These are phyloP conservation scores for Cryptosporidium meleagridis DNA, from an alignment of 169 alveolate species.

Conservation along the genomic window DNA sequence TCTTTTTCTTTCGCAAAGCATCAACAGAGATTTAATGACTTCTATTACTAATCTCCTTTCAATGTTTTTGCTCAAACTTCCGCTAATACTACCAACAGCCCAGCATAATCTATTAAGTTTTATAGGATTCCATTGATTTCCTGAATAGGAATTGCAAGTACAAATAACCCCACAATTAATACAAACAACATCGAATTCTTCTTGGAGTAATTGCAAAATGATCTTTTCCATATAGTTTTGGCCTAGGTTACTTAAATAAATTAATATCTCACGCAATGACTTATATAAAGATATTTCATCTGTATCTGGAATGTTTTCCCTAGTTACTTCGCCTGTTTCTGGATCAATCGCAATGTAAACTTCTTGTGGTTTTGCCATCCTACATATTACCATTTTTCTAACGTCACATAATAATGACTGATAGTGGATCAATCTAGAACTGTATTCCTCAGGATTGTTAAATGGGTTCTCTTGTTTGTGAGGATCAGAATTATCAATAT, in stretches of 20 bases:
- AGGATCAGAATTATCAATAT: constrained; percentile 3
- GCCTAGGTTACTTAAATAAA: constrained; percentile 94
- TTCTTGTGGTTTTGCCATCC: constrained; percentile 98
- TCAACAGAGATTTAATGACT: constrained; percentile 92
- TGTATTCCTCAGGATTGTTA: constrained; percentile 52
- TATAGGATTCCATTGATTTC: constrained; percentile 84
- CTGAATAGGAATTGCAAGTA: constrained; percentile 50
- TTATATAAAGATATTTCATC: constrained; percentile 96
- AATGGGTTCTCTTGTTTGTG: constrained; percentile 41
- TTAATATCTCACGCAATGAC: constrained; percentile 93
- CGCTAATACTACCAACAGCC: constrained; percentile 98
- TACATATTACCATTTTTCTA: constrained; percentile 86
- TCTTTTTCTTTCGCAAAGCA: constrained; percentile 95
- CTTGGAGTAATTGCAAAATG: constrained; percentile 90
- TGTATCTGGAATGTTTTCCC: constrained; percentile 88
- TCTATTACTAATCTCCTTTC: constrained; percentile 95
- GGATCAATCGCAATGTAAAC: constrained; percentile 89
- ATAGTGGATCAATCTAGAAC: constrained; percentile 76
- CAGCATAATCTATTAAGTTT: constrained; percentile 91
- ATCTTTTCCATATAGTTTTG: constrained; percentile 93
- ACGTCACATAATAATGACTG: constrained; percentile 83
- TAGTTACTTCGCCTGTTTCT: constrained; percentile 90
- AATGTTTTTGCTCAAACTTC: constrained; percentile 93
- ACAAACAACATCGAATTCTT: constrained; percentile 83
- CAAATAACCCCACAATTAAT: constrained; percentile 37